Base-by-base conservation (phyloP, 345 rosid species). In the Anacardium occidentale region DNA sequence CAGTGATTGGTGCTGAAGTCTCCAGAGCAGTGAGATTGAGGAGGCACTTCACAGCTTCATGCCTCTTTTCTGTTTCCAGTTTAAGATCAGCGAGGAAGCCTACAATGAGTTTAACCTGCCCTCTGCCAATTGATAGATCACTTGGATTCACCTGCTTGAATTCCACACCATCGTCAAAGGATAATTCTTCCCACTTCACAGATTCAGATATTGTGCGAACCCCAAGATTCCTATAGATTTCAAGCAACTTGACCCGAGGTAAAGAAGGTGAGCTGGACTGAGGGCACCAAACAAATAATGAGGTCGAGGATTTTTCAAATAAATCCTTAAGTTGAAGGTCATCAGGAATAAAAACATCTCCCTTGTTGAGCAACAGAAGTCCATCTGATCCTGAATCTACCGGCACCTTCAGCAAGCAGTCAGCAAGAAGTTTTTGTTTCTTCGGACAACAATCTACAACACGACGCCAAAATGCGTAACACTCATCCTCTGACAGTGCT, bases 281-380 rank as follows among this genome's bases (percentile, higher is more conserved):
- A 74, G 98, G 96, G 78, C 68, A 85, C 98, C 98, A 92, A 8
- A 84, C 91, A 71, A 92, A 92, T 48, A 87, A 60, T 0, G 82
- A 75, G 17, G 3, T 71, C 74, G 84, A 57, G 18, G 81, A 81
- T 5, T 57, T 34, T 5, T 67, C 72, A 34, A 86, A 89, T 2
- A 85, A 76, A 37, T 88, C 93, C 62, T 85, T 84, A 32, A 88
- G 79, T 24, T 72, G 84, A 73, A 90, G 83, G 62, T 91, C 97
- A 78, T 91, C 97, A 13, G 89, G 88, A 20, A 91, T 81, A 59
- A 87, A 90, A 68, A 85, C 88, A 72, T 87, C 89, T 47, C 45
- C 45, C 74, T 75, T 85, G 61, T 81, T 71, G 0, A 56, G 8
- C 50, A 91, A 68, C 76, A 82, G 0, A 29, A 91, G 63, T 58